Evolutionary conservation across 192 early-diverging fungal species (phyloP).

Genomic region (Coemansia javaensis): DNA sequence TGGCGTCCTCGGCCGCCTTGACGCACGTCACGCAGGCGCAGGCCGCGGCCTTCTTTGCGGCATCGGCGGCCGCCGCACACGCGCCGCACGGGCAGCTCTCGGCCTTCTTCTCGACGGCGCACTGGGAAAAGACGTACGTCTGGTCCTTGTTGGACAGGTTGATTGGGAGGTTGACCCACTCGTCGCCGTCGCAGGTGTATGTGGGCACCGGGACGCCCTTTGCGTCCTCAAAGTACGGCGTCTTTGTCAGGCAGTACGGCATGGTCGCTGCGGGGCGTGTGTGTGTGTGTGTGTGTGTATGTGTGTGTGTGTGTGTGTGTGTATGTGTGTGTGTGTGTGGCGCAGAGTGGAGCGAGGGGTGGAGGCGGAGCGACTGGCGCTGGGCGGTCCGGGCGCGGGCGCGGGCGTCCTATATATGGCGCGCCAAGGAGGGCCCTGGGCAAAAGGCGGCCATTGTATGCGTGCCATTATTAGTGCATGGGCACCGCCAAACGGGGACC

Average conservation of each 20-base stretch:
- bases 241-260: slow-evolving; percentile 45
- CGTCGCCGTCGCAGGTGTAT: slow-evolving; percentile 46
- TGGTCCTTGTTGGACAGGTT: slow-evolving; percentile 47
- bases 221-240: slow-evolving; percentile 38
- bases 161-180: slow-evolving; percentile 49
- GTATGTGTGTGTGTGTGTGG: no score
- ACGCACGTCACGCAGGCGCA: slow-evolving; percentile 28
- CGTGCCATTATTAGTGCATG: slow-evolving; percentile 9
- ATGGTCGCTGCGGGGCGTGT: slow-evolving; percentile 19
- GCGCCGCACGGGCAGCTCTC: slow-evolving; percentile 22
- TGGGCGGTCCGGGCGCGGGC: no score
- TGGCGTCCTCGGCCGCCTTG: slow-evolving; percentile 22
- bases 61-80: slow-evolving; percentile 25
- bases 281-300: background rate
- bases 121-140: slow-evolving; percentile 39
- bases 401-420: background rate
- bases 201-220: slow-evolving; percentile 39
- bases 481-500: no score
- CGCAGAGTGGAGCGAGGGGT: no score
- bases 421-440: no score
- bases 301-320: no score
- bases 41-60: slow-evolving; percentile 23
- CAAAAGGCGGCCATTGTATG: no score
- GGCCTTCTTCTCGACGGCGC: slow-evolving; percentile 28
- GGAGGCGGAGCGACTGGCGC: no score